These are phyloP conservation scores for Candida xiaguanensis DNA, from an alignment of 805 yeast species.

Conservation along the genomic window DNA sequence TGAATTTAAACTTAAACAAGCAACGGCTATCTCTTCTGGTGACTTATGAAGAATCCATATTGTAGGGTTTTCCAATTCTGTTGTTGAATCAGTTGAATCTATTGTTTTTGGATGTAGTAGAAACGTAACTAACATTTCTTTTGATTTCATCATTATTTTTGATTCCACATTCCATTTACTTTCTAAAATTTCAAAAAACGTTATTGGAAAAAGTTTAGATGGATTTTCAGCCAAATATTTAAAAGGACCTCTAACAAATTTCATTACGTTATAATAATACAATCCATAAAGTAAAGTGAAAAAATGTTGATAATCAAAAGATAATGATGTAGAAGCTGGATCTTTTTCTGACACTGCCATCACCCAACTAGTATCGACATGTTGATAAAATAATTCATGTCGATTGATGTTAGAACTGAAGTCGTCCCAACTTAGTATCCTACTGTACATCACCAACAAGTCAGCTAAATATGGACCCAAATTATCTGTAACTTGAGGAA, in stretches of 20 bases:
- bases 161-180: slow-evolving; percentile 5
- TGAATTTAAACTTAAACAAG: slow-evolving; percentile 22
- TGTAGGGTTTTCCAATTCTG: slow-evolving; percentile 18
- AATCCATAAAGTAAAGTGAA: slow-evolving; percentile 54
- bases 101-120: slow-evolving; percentile 48
- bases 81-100: slow-evolving; percentile 16
- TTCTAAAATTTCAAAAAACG: slow-evolving; percentile 10
- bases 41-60: slow-evolving; percentile 18
- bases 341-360: slow-evolving; percentile 10
- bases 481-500: slow-evolving; percentile 42
- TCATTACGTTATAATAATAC: slow-evolving; percentile 48
- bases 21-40: slow-evolving; percentile 20
- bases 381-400: slow-evolving; percentile 6
- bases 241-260: slow-evolving; percentile 41
- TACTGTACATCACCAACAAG: slow-evolving; percentile 41
- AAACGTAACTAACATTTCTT: slow-evolving; percentile 28
- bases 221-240: slow-evolving; percentile 20
- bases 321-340: slow-evolving; percentile 17
- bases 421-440: slow-evolving; percentile 30
- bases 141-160: slow-evolving; percentile 15
- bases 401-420: slow-evolving; percentile 12
- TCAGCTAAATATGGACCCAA: slow-evolving; percentile 33
- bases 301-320: slow-evolving; percentile 30
- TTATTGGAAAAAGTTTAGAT: slow-evolving; percentile 13
- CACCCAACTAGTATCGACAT: slow-evolving; percentile 17